Percentiles rank a stretch among this genome's conserved stretches.
These are phyloP conservation scores for Russula dissimulans DNA, from an alignment of 768 basidiomycete species.

Conservation along the genomic window DNA sequence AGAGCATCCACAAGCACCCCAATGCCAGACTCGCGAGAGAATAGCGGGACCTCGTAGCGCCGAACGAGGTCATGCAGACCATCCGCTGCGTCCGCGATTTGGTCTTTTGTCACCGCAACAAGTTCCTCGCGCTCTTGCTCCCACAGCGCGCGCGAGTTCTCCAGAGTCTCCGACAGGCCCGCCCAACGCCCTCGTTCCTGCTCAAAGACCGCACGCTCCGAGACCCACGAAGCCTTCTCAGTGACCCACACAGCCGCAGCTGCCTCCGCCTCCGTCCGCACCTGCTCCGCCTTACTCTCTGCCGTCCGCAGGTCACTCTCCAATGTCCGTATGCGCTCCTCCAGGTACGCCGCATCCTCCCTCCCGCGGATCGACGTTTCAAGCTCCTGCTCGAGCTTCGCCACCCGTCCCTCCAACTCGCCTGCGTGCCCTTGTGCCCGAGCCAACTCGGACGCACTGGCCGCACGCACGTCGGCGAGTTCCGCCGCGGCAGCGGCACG, in stretches of 20 bases:
- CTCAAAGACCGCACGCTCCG: slow-evolving; percentile 32
- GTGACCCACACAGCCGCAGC: neutral
- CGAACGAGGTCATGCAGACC: slow-evolving; percentile 44
- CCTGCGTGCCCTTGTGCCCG: neutral
- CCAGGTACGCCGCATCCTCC: neutral
- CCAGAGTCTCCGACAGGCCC: slow-evolving; percentile 41
- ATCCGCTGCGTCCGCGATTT: slow-evolving; percentile 43
- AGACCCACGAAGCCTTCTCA: slow-evolving; percentile 29
- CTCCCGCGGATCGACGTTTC: slow-evolving; percentile 43
- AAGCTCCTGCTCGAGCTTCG: slow-evolving; percentile 40
- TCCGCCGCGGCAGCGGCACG: slow-evolving; percentile 32
- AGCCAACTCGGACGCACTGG: neutral
- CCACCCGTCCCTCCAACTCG: slow-evolving; percentile 31
- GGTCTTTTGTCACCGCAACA: slow-evolving; percentile 34
- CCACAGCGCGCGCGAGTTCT: slow-evolving; percentile 38
- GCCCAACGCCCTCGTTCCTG: slow-evolving; percentile 35
- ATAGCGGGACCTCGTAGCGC: slow-evolving; percentile 47
- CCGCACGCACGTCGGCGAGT: neutral
- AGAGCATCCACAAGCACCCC: slow-evolving; percentile 23
- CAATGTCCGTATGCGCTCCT: slow-evolving; percentile 9
- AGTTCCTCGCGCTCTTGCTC: slow-evolving; percentile 44
- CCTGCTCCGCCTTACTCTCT: neutral
- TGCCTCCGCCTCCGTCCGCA: neutral
- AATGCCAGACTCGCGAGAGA: slow-evolving; percentile 25
- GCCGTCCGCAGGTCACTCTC: neutral